Percentiles rank a stretch among this genome's conserved stretches.
These are phyloP conservation scores for Backusella tarrabulga DNA, from an alignment of 192 early-diverging fungal genomes.

Conservation along the genomic window DNA sequence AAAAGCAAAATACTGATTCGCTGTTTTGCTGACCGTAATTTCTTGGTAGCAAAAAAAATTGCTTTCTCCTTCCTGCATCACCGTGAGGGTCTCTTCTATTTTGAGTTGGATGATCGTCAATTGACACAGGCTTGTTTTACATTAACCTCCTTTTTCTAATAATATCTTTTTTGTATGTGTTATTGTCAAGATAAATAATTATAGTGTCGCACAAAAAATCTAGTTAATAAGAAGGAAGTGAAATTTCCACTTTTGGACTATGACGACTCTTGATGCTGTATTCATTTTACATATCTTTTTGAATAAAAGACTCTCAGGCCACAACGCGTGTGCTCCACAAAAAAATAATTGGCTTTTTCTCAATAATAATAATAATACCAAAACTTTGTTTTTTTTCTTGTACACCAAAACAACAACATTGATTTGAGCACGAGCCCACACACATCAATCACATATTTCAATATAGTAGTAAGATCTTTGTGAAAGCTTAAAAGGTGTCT, in stretches of 20 bases:
- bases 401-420: background rate
- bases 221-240: background rate
- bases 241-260: background rate
- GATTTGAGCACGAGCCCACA: conserved; percentile 11
- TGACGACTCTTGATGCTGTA: background rate
- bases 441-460: background rate
- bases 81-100: background rate
- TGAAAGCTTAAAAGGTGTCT: background rate
- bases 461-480: background rate
- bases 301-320: conserved; percentile 2
- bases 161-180: background rate
- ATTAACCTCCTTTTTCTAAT: background rate
- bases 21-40: background rate
- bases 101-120: background rate
- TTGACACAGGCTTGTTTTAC: background rate
- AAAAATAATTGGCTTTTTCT: background rate
- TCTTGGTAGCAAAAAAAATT: background rate
- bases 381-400: background rate
- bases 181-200: background rate
- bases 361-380: background rate
- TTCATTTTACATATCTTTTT: background rate
- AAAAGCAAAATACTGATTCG: background rate
- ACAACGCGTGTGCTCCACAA: conserved; percentile 2
- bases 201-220: background rate
- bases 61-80: background rate